Percentiles rank a stretch among this genome's conserved stretches.
Evolutionary conservation across 148 eudicot genomes (phyloP).

Genomic region (Spergularia bocconei): DNA sequence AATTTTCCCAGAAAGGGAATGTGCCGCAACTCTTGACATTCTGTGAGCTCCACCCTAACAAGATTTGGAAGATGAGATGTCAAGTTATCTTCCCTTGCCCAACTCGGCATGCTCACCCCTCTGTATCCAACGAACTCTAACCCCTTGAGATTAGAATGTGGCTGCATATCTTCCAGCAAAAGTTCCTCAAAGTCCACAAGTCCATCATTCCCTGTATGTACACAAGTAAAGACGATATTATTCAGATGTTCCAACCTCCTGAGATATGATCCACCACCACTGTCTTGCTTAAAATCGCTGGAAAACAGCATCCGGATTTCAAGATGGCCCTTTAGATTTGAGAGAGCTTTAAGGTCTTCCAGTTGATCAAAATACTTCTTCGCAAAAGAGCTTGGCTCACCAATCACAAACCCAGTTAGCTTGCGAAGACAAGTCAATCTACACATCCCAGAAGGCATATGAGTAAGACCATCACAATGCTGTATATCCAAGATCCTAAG

Average conservation of each 20-base stretch:
- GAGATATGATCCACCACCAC: background rate
- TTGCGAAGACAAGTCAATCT: background rate
- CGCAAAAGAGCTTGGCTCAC: background rate
- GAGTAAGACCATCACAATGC: background rate
- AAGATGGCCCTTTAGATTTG: background rate
- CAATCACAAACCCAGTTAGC: conserved; percentile 11
- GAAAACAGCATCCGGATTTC: too few species aligned
- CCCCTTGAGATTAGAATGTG: conserved; percentile 10
- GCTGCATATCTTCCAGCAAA: conserved; percentile 10
- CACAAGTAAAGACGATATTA: background rate
- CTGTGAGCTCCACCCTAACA: background rate
- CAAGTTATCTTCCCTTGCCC: background rate
- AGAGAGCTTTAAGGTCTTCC: background rate
- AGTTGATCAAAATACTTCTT: background rate
- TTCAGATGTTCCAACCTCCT: background rate
- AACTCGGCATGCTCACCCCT: conserved; percentile 11
- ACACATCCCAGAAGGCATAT: conserved; percentile 20
- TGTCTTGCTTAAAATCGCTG: too few species aligned
- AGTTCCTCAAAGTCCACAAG: background rate
- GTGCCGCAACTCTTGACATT: background rate
- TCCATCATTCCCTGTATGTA: background rate
- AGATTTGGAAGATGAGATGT: background rate
- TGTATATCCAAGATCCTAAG: conserved; percentile 1
- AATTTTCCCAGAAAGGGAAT: background rate
- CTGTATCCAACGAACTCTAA: background rate